Conservation (phyloP, 1,284 basidiomycete genomes). For the Paramarasmius palmivorus region DNA sequence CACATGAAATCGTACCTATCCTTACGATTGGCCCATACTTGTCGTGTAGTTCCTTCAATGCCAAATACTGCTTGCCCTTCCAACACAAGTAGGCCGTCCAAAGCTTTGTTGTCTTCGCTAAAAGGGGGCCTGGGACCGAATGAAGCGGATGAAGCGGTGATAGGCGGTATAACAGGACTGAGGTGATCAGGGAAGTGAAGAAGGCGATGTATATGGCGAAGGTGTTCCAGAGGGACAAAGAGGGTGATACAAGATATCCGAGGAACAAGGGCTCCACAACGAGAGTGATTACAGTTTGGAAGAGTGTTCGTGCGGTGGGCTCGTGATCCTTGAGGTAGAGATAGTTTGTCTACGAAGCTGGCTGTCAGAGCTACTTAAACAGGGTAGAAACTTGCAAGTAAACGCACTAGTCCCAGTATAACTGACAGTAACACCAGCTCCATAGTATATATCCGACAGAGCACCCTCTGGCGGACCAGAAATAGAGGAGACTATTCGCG, state of each 20-base stretch:
- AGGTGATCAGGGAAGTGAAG: conserved; percentile 27
- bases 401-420: too few relatives aligned
- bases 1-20: conserved; percentile 33
- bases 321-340: too few relatives aligned
- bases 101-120: conserved; percentile 38
- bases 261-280: background rate
- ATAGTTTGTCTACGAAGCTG: too few relatives aligned
- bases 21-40: conserved; percentile 45
- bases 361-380: too few relatives aligned
- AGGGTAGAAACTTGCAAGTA: too few relatives aligned
- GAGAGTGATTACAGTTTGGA: too few relatives aligned
- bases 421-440: too few relatives aligned
- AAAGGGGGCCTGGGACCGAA: conserved; percentile 41
- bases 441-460: too few relatives aligned
- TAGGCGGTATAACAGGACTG: conserved; percentile 41
- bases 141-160: conserved; percentile 51
- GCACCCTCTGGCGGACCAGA: too few relatives aligned
- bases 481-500: too few relatives aligned
- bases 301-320: too few relatives aligned
- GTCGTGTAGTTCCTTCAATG: conserved; percentile 36
- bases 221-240: background rate
- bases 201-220: conserved; percentile 15
- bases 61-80: conserved; percentile 35
- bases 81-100: conserved; percentile 31
- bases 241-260: background rate